Evolutionary conservation across 371 early-diverging fungal genomes (phyloP), one percentile per base, ranked within the genome.

Genomic region (Mortierella sp.): DNA sequence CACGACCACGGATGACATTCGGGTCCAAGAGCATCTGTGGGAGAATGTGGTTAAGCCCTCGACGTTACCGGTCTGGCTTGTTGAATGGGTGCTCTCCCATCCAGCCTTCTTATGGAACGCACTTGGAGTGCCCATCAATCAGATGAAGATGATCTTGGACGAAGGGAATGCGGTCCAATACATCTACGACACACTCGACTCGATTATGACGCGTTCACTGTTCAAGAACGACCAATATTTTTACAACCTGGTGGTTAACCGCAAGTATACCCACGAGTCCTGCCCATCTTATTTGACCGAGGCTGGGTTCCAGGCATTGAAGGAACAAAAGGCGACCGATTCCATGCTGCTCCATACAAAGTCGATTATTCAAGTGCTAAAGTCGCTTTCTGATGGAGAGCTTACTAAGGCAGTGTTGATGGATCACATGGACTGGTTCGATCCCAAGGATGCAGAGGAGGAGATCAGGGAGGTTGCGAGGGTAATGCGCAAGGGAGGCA

Each of bases 351-450:
- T 95, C 62, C 95, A 95, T 74, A 95, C 95, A 16, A 86, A 88
- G 51, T 89, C 91, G 21, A 93, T 94, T 46, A 66, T 89, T 52
- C 82, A 89, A 47, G 90, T 91, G 7, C 83, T 94, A 19, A 62
- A 67, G 8, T 78, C 76, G 19, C 64, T 91, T 61, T 76, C 78
- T 16, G 81, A 83, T 14, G 85, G 87, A n/a, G 90, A 92, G 66
- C 74, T 95, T 31, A 90, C 91, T 50, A 87, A 89, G 34, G 85
- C 91, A 16, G 90, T 94, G 13, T 81, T 93, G 14, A 95, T 95
- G 94, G 95, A 95, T 72, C 95, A 95, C 71, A 88, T 95, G 87
- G 94, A 95, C 69, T 94, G 95, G 95, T 93, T 93, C 72, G 80
- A 84, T 31, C 76, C 81, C 12, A 74, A 86, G 41, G 84, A 87